phyloP scores from a whole-genome alignment of 1,284 basidiomycete species.

The Trichosporon sp. region DNA sequence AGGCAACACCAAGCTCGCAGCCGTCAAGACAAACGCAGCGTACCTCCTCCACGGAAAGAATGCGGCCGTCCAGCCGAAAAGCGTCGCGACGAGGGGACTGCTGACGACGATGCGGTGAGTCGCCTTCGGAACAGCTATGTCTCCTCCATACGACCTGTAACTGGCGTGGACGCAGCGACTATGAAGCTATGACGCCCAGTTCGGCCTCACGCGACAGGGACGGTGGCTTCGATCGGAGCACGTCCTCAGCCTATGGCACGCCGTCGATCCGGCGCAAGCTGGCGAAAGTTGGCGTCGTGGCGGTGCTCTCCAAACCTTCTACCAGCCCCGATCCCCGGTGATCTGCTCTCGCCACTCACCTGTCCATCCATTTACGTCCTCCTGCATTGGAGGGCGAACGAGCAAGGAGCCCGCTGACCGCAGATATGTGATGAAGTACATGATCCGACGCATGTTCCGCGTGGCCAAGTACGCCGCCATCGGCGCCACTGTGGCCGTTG shows the following conservation, averaged over 20 bases:
- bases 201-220: neutral
- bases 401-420: neutral
- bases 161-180: too few relatives aligned
- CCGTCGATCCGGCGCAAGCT: too few relatives aligned
- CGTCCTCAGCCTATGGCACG: neutral
- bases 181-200: too few relatives aligned
- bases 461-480: slow-evolving; percentile 56
- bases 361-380: too few relatives aligned
- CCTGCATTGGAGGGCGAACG: too few relatives aligned
- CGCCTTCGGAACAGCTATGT: too few relatives aligned
- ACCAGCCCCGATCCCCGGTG: too few relatives aligned
- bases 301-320: neutral
- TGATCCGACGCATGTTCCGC: slow-evolving; percentile 51
- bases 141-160: too few relatives aligned
- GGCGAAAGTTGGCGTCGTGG: neutral
- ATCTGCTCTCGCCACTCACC: too few relatives aligned
- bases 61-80: slow-evolving; percentile 45
- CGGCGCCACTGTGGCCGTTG: slow-evolving; percentile 46
- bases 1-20: slow-evolving; percentile 26
- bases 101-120: slow-evolving; percentile 52
- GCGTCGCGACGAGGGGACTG: slow-evolving; percentile 48
- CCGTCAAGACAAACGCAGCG: slow-evolving; percentile 47
- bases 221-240: slow-evolving; percentile 3
- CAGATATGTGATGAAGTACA: slow-evolving; percentile 55
- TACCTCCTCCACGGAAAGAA: slow-evolving; percentile 53